These are phyloP conservation scores for Penicillium sp. DNA, from an alignment of 2,329 filamentous ascomycete species.

Conservation along the genomic window DNA sequence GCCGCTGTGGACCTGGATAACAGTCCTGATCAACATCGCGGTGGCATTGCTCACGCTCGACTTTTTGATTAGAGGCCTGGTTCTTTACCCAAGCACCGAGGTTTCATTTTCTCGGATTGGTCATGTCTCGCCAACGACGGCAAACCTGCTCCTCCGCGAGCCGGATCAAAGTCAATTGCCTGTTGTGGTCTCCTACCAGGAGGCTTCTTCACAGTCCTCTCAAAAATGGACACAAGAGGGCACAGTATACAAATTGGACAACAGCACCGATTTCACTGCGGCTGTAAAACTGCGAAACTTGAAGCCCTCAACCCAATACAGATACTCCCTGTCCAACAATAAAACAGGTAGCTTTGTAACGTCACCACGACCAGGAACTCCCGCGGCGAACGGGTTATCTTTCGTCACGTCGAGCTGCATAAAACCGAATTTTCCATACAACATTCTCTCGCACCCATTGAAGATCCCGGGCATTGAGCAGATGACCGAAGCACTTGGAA, in stretches of 20 bases:
- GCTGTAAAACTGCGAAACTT: constrained; percentile 71
- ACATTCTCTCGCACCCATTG: constrained; percentile 79
- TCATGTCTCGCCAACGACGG: constrained; percentile 80
- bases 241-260: constrained; percentile 67
- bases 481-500: constrained; percentile 74
- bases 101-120: constrained; percentile 86
- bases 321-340: constrained; percentile 86
- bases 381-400: constrained; percentile 74
- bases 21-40: constrained; percentile 73
- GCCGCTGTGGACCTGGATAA: constrained; percentile 67
- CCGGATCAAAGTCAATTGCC: constrained; percentile 77
- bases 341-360: constrained; percentile 81
- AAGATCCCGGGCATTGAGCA: constrained; percentile 80
- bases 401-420: constrained; percentile 95
- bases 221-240: constrained; percentile 69
- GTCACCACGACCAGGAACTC: constrained; percentile 71
- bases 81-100: constrained; percentile 73
- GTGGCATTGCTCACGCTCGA: constrained; percentile 76
- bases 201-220: constrained; percentile 40
- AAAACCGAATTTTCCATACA: constrained; percentile 89
- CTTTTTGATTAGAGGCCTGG: constrained; percentile 74
- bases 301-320: constrained; percentile 74
- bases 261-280: constrained; percentile 82
- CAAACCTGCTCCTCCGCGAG: constrained; percentile 83
- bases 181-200: constrained; percentile 69